Percentiles rank a stretch among this genome's conserved stretches.
These are phyloP conservation scores for Ustilago esculenta DNA, from an alignment of 1,284 basidiomycete genomes.

Conservation along the genomic window DNA sequence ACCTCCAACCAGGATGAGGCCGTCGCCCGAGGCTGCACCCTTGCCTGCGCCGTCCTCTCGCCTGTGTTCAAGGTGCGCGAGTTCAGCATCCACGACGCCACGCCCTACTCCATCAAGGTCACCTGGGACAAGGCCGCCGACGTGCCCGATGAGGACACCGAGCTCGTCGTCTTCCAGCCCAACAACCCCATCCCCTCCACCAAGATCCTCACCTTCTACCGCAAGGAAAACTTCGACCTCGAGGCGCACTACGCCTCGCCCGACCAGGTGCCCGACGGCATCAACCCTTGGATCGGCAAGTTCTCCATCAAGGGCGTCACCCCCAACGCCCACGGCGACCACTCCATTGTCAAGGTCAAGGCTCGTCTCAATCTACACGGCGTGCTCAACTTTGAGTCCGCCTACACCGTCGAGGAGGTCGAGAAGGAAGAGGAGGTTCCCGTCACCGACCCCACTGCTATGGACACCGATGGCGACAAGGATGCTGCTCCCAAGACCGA, in stretches of 20 bases:
- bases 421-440: slow-evolving; percentile 67
- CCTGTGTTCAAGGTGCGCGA: slow-evolving; percentile 67
- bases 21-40: slow-evolving; percentile 64
- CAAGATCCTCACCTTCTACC: slow-evolving; percentile 67
- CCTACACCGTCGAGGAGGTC: slow-evolving; percentile 66
- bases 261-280: slow-evolving; percentile 57
- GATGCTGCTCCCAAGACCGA: slow-evolving; percentile 62
- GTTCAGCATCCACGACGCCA: slow-evolving; percentile 65
- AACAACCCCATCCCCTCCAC: slow-evolving; percentile 67
- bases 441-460: slow-evolving; percentile 55
- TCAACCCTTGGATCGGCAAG: slow-evolving; percentile 64
- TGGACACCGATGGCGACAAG: slow-evolving; percentile 57
- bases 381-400: slow-evolving; percentile 65
- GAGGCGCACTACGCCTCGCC: slow-evolving; percentile 62
- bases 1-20: slow-evolving; percentile 67
- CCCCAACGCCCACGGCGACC: slow-evolving; percentile 64
- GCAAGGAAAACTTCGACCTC: slow-evolving; percentile 66
- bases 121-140: slow-evolving; percentile 66
- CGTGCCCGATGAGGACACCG: slow-evolving; percentile 66
- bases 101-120: slow-evolving; percentile 66
- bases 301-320: slow-evolving; percentile 64
- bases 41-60: slow-evolving; percentile 65
- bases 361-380: slow-evolving; percentile 66
- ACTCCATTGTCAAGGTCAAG: slow-evolving; percentile 67
- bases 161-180: slow-evolving; percentile 65